Conservation (phyloP, 202 grass and related monocot genomes). For the Elaeis oleifera region DNA sequence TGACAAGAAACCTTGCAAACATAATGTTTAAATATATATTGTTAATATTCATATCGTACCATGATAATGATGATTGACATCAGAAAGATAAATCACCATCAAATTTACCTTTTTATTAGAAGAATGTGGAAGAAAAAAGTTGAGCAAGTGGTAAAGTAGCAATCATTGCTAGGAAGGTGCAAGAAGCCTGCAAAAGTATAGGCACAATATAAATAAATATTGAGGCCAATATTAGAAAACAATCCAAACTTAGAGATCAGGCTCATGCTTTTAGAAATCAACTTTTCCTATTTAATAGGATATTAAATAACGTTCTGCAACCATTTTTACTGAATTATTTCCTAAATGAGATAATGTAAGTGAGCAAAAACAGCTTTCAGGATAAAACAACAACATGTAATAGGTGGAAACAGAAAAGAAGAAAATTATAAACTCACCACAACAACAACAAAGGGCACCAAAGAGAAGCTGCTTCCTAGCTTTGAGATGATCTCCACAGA, state of each 20-base stretch:
- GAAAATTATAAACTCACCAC: conserved; percentile 54
- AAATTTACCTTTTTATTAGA: conserved; percentile 82
- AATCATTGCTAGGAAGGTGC: conserved; percentile 88
- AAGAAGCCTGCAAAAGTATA: conserved; percentile 55
- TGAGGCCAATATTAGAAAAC: background rate
- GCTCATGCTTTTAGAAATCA: too few relatives aligned
- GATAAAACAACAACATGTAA: too few relatives aligned
- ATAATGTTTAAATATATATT: too few relatives aligned
- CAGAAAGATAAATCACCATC: background rate
- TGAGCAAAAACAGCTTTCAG: background rate
- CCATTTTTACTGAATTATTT: background rate
- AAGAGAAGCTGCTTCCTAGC: conserved; percentile 94
- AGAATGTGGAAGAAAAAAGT: conserved; percentile 94
- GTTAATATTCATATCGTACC: too few relatives aligned
- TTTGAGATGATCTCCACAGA: conserved; percentile 73
- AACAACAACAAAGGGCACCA: conserved; percentile 76
- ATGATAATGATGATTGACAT: background rate
- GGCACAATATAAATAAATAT: conserved; percentile 4
- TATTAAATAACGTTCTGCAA: too few relatives aligned
- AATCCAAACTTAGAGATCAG: too few relatives aligned
- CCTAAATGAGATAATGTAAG: background rate
- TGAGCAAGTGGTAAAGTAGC: conserved; percentile 79
- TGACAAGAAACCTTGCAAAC: too few relatives aligned
- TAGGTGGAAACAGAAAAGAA: background rate
- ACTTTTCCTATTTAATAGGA: too few relatives aligned